Evolutionary conservation across 179 eudicot species (phyloP).

Genomic region (Dionaea muscipula): DNA sequence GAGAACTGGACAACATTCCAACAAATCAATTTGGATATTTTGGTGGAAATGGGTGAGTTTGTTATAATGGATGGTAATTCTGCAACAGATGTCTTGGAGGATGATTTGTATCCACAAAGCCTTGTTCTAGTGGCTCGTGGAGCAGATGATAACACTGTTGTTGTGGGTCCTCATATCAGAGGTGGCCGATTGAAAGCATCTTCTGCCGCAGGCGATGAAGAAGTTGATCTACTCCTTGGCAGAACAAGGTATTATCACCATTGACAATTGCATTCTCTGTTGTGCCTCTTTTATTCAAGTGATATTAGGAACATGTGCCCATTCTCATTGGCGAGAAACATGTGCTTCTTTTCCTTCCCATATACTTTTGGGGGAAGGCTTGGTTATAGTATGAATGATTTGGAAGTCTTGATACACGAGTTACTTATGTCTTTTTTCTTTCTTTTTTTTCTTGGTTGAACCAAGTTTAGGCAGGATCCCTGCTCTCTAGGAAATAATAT

Average conservation of each 20-base stretch:
- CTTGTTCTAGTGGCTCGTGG: slow-evolving; percentile 87
- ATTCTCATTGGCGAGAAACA: no score
- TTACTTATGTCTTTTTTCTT: no score
- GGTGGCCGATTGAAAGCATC: slow-evolving; percentile 74
- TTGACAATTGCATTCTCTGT: background rate
- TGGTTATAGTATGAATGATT: no score
- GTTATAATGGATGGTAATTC: slow-evolving; percentile 1
- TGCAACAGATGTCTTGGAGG: slow-evolving; percentile 56
- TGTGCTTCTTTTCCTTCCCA: no score
- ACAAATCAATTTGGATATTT: no score
- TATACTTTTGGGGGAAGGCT: no score
- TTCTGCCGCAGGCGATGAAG: slow-evolving; percentile 78
- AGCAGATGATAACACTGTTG: slow-evolving; percentile 48
- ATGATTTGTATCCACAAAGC: slow-evolving; percentile 73
- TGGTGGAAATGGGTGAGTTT: background rate
- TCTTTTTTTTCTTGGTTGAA: no score
- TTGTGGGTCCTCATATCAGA: slow-evolving; percentile 79
- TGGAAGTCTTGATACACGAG: no score
- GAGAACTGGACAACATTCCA: background rate
- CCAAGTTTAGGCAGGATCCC: no score
- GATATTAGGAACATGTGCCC: background rate
- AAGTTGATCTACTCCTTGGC: slow-evolving; percentile 97
- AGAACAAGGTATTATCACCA: slow-evolving; percentile 55
- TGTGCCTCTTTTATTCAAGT: background rate
- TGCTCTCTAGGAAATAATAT: no score